Conservation (phyloP, 176 grass and related monocot species). For the Carex kokanica region DNA sequence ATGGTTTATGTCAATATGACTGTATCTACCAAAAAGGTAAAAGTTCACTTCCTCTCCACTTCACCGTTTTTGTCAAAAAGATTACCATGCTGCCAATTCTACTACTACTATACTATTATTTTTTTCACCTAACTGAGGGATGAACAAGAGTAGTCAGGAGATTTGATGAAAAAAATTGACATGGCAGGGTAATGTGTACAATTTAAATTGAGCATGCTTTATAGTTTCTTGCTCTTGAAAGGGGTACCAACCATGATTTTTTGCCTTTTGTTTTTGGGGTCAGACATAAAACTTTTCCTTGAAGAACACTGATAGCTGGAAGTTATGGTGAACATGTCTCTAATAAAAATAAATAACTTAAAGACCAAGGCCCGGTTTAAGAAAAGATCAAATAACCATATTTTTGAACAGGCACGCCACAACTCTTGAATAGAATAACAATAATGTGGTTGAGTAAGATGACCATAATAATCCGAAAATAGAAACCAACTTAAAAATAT, state of each 20-base stretch:
- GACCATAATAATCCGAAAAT: not conserved
- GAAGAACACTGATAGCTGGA: not conserved
- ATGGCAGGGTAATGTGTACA: not conserved
- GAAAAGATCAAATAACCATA: not conserved
- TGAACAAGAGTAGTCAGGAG: not conserved
- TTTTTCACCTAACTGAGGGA: not conserved
- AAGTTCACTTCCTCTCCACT: not conserved
- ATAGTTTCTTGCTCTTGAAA: not conserved
- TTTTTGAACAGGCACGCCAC: not conserved
- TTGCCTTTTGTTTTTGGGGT: not conserved
- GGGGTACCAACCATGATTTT: not conserved
- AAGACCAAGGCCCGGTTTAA: not conserved
- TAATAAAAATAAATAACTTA: not conserved
- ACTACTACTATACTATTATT: not conserved
- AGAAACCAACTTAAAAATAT: not conserved
- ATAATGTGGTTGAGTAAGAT: not conserved
- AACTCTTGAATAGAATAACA: not conserved
- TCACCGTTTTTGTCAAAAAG: not conserved
- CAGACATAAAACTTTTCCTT: not conserved
- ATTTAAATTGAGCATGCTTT: not conserved
- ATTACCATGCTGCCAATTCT: not conserved
- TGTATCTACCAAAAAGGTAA: not conserved
- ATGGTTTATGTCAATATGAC: not conserved
- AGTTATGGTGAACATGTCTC: conserved; percentile 7
- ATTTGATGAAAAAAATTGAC: not conserved